These are phyloP conservation scores for Gossypium schwendimanii DNA, from an alignment of 441 rosid species.

Conservation along the genomic window DNA sequence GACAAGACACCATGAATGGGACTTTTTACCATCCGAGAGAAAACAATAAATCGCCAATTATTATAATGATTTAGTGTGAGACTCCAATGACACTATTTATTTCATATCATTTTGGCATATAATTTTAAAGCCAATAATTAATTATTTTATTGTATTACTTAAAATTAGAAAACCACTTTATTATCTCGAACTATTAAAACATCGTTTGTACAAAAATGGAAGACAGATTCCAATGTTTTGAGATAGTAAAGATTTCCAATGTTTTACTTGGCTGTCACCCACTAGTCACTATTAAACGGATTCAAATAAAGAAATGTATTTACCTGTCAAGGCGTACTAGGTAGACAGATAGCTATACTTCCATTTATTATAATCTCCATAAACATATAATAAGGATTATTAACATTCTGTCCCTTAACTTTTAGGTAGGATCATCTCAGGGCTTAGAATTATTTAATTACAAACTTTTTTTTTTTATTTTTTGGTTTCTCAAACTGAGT, in stretches of 20 bases:
- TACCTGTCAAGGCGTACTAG: background rate
- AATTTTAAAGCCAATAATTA: too few relatives aligned
- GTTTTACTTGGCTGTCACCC: background rate
- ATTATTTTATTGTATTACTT: background rate
- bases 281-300: background rate
- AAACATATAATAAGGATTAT: background rate
- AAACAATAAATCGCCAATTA: too few relatives aligned
- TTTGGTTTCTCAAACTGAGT: constrained; percentile 20
- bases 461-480: background rate
- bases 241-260: background rate
- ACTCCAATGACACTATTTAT: too few relatives aligned
- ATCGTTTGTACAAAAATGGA: background rate
- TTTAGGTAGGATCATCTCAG: constrained; percentile 28
- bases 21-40: too few relatives aligned
- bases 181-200: background rate
- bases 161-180: background rate
- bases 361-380: background rate
- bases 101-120: too few relatives aligned
- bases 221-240: too few relatives aligned
- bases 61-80: too few relatives aligned
- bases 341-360: background rate
- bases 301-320: background rate
- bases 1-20: too few relatives aligned
- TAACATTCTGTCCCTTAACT: constrained; percentile 11
- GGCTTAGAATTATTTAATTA: constrained; percentile 7